Evolutionary conservation across 768 basidiomycete species (phyloP), one percentile per base, ranked within the genome.

Genomic region (Cyclocybe cylindracea): DNA sequence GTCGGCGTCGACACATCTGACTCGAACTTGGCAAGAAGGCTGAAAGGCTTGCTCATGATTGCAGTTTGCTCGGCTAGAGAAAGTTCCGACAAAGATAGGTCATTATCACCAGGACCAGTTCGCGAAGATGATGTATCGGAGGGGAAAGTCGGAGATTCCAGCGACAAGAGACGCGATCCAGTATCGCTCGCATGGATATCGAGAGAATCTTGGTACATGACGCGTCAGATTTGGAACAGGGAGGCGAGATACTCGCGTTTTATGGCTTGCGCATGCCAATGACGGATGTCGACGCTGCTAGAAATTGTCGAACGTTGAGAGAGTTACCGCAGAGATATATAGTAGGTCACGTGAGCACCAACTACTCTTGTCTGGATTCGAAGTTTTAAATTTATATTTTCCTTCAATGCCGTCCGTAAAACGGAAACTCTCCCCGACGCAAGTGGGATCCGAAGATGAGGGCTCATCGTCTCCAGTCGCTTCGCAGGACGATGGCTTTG

Each of bases 401-500:
- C 24, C 9, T 41, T 48, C 13, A 32, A 61, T 63, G 57, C 51
- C 50, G 43, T n/a, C 48, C 9, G 16, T 48, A 13, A 62, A 62
- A 57, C 57, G 59, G 35, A 62, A 58, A 61, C 50, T 51, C n/a
- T 16, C 41, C 4, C 14, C 18, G 5, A 13, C 39, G 11, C 19
- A 41, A 11, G 29, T 48, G 38, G 36, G 40, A 7, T 44, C 36
- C 40, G 46, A 19, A 10, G 51, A 54, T 10, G 50, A 51, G 33
- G 49, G 38, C 5, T 51, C 46, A 32, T 55, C 56, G 10, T 48
- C 53, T 13, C 48, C 48, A 11, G 61, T 48, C 4, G 47, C 46
- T 13, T 51, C 51, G 1, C 68, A 67, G 32, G 57, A 65, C 35
- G 78, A 81, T 39, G 58, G 48, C 44, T 43, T 87, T 29, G 88